Evolutionary conservation across 2,329 filamentous ascomycete genomes (phyloP), one percentile per base, ranked within the genome.

Genomic region (Colletotrichum sp.): DNA sequence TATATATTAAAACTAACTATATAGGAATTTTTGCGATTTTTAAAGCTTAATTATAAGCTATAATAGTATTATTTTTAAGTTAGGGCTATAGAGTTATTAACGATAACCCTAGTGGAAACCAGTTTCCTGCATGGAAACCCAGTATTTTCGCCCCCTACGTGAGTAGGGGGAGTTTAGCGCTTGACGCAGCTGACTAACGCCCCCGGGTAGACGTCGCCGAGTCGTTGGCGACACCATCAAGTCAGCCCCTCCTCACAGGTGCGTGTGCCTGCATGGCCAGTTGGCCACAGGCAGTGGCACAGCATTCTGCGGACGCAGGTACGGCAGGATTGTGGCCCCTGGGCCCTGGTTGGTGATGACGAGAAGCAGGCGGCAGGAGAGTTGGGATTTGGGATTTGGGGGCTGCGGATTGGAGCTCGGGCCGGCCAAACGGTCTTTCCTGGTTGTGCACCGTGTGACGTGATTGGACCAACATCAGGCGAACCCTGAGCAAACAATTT

Each of bases 401-500:
- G 70, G 73, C 64, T 57, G 34, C 32, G 63, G n/a, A 52, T 59
- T 67, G 70, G 57, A 72, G 69, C 55, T 67, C 63, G 63, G 70
- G 65, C 70, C 73, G 60, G 28, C 15, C 32, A 69, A 69, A 43
- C 32, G 64, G 10, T 48, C 28, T 21, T 67, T 52, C 28, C 32
- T 68, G 39, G 26, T 2, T 12, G 43, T n/a, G 15, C 48, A 3
- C 32, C 13, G 7, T 13, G 24, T 16, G 48, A 13, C 8, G 7
- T 71, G 74, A 76, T 76, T 76, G 74, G 74, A 28, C 32, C 15
- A 63, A 64, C 18, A 18, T 32, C 13, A 18, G 66, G 26, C 36
- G 66, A 71, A 70, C 74, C 74, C 74, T 59, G 71, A 48, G 28
- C 52, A 75, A 76, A 71, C 71, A 76, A 76, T 76, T 63, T 76